Conservation (phyloP, 2,329 filamentous ascomycete genomes). For the Lasiodiplodia sp. region DNA sequence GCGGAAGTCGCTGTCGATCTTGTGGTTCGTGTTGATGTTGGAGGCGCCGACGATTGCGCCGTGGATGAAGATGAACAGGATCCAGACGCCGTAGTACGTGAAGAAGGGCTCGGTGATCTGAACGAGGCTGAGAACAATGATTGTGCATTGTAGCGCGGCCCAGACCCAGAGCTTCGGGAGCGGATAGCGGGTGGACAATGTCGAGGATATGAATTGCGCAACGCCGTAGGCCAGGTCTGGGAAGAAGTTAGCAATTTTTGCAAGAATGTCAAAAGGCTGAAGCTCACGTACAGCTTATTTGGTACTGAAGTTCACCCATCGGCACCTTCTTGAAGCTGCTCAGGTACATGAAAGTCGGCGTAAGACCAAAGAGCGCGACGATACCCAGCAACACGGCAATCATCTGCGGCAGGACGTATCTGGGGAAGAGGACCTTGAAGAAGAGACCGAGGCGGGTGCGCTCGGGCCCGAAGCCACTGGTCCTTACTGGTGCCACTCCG, state of each 20-base stretch:
- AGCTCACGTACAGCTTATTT: neutral
- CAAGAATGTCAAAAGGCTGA: neutral
- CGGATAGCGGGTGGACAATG: neutral
- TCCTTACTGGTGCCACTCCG: neutral
- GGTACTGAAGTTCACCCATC: neutral
- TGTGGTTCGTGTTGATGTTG: neutral
- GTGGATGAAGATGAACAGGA: slow-evolving; percentile 6
- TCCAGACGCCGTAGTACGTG: slow-evolving; percentile 22
- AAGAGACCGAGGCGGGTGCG: slow-evolving; percentile 3
- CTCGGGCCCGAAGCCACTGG: slow-evolving; percentile 6
- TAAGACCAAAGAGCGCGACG: neutral
- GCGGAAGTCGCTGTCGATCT: neutral
- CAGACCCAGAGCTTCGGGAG: neutral
- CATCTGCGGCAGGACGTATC: neutral
- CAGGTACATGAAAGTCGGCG: slow-evolving; percentile 7
- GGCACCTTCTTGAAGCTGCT: neutral
- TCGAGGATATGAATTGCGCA: neutral
- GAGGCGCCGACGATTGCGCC: slow-evolving; percentile 1
- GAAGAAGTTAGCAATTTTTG: neutral
- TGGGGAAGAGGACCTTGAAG: slow-evolving; percentile 9
- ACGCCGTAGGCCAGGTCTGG: slow-evolving; percentile 1
- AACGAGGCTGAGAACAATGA: neutral
- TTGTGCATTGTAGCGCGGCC: neutral
- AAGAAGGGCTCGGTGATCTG: neutral
- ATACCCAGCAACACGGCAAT: neutral